Percentiles rank a stretch among this genome's conserved stretches.
Evolutionary conservation across 768 basidiomycete genomes (phyloP).

Genomic region (Boletellus emodensis): DNA sequence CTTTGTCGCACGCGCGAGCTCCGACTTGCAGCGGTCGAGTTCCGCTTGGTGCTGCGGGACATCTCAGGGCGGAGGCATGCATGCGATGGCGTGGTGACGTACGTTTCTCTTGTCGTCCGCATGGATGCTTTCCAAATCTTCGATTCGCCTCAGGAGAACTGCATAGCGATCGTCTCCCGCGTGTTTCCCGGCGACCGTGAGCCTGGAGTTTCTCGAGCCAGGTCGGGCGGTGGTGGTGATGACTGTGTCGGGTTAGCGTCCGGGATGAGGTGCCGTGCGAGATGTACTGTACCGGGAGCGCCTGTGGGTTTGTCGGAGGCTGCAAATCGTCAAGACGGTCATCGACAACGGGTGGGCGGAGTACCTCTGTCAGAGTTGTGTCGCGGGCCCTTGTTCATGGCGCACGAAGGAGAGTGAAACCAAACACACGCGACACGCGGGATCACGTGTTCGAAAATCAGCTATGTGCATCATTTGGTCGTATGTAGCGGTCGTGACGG

Average conservation of each 20-base stretch:
- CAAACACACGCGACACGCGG: slow-evolving; percentile 18
- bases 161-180: slow-evolving; percentile 45
- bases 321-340: background rate
- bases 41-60: slow-evolving; percentile 53
- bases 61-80: slow-evolving; percentile 1
- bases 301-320: slow-evolving; percentile 36
- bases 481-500: slow-evolving; percentile 24
- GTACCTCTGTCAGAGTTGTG: slow-evolving; percentile 12
- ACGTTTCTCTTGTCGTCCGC: slow-evolving; percentile 64
- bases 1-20: slow-evolving; percentile 49
- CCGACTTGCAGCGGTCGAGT: slow-evolving; percentile 54
- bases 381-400: slow-evolving; percentile 43
- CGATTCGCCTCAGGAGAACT: slow-evolving; percentile 56
- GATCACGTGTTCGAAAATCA: slow-evolving; percentile 26
- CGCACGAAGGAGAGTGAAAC: slow-evolving; percentile 17
- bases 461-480: slow-evolving; percentile 23
- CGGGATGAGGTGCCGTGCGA: background rate
- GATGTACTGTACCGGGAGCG: slow-evolving; percentile 35
- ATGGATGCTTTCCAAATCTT: slow-evolving; percentile 60
- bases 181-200: slow-evolving; percentile 15
- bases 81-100: slow-evolving; percentile 14
- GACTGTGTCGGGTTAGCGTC: slow-evolving; percentile 20
- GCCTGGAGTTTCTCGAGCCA: slow-evolving; percentile 27
- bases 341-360: background rate
- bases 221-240: slow-evolving; percentile 31